Evolutionary conservation across 2,329 filamentous ascomycete genomes (phyloP).

Genomic region (Paecilomyces formosus): DNA sequence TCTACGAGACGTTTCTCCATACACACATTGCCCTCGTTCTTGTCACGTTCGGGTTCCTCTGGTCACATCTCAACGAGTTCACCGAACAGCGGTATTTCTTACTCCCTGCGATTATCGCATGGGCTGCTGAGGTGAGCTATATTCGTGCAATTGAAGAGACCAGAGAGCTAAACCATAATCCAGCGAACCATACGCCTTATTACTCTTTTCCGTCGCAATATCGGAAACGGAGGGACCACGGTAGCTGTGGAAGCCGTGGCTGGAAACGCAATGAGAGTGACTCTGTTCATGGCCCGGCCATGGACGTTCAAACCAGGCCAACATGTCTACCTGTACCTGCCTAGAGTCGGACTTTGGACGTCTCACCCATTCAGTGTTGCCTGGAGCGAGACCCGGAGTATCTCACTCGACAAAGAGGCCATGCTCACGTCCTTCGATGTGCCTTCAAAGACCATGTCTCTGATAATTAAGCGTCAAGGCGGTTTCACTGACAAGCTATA

Average conservation of each 20-base stretch:
- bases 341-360: conserved; percentile 56
- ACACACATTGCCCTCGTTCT: conserved; percentile 68
- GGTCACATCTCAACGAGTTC: conserved; percentile 64
- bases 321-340: conserved; percentile 63
- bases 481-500: conserved; percentile 75
- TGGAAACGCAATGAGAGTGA: conserved; percentile 59
- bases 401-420: conserved; percentile 15
- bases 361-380: conserved; percentile 68
- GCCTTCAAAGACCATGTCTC: conserved; percentile 54
- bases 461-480: conserved; percentile 72
- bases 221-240: conserved; percentile 45
- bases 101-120: conserved; percentile 29
- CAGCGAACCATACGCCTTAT: conserved; percentile 4
- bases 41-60: conserved; percentile 60
- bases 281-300: conserved; percentile 56
- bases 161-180: not conserved
- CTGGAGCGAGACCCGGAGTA: conserved; percentile 54
- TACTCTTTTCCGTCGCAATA: conserved; percentile 4
- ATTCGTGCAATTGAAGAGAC: not conserved
- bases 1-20: conserved; percentile 87
- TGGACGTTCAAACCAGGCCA: conserved; percentile 57
- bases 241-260: conserved; percentile 58
- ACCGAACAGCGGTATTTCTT: conserved; percentile 62
- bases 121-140: not conserved
- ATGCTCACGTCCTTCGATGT: conserved; percentile 39